These are phyloP conservation scores for Candida sanyaensis DNA, from an alignment of 1,139 yeast species.

Conservation along the genomic window DNA sequence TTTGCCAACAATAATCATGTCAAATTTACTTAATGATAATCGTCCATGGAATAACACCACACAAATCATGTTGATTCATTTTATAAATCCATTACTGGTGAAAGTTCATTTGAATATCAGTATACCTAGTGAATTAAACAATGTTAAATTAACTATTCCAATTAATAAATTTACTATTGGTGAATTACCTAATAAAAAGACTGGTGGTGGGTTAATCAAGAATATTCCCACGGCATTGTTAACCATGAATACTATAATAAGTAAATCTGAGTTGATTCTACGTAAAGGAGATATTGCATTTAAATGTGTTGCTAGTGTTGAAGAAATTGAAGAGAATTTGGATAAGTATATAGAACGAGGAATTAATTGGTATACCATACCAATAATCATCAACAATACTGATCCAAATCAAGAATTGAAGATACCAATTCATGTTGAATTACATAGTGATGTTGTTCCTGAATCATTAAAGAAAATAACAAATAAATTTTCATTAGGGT, in stretches of 20 bases:
- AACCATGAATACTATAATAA: constrained; percentile 27
- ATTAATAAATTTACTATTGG: constrained; percentile 20
- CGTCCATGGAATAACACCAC: constrained; percentile 9
- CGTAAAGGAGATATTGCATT: constrained; percentile 20
- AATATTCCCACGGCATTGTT: constrained; percentile 36
- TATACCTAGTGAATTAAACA: constrained; percentile 12
- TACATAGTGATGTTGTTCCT: constrained; percentile 30
- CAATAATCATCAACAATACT: constrained; percentile 17
- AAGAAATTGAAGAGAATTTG: constrained; percentile 18
- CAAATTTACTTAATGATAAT: constrained; percentile 8
- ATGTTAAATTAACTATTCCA: constrained; percentile 25
- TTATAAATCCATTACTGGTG: constrained; percentile 30
- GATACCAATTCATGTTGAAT: constrained; percentile 33
- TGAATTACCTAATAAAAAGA: not conserved
- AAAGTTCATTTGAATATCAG: constrained; percentile 10
- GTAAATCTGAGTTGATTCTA: constrained; percentile 32
- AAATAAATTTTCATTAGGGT: constrained; percentile 28
- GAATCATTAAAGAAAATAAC: constrained; percentile 19
- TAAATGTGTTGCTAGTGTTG: constrained; percentile 4
- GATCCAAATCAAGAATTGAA: constrained; percentile 11
- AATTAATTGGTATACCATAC: constrained; percentile 38
- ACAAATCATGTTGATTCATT: constrained; percentile 24
- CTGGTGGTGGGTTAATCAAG: constrained; percentile 7
- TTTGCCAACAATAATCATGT: constrained; percentile 22
- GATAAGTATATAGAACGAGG: constrained; percentile 27